Conservation (phyloP, 2,329 filamentous ascomycete genomes). For the Sarocladiaceae sp. region DNA sequence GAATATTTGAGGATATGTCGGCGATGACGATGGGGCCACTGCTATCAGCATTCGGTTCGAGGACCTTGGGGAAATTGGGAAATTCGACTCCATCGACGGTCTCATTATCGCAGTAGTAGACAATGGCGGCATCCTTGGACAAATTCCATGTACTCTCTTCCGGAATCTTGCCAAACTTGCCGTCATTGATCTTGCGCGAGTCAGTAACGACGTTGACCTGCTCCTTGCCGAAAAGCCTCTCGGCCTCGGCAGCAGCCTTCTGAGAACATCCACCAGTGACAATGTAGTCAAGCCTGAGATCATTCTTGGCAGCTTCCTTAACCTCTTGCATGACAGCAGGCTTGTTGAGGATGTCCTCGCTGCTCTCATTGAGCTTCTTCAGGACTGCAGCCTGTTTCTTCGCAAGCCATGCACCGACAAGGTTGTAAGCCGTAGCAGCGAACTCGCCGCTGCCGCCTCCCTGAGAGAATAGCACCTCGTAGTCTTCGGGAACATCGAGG, state of each 20-base stretch:
- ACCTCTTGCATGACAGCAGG: conserved; percentile 52
- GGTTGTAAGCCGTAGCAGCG: conserved; percentile 77
- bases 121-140: conserved; percentile 63
- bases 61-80: conserved; percentile 61
- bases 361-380: too few species aligned
- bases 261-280: conserved; percentile 85
- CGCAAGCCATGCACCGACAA: conserved; percentile 78
- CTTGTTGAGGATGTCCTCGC: too few species aligned
- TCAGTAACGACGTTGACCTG: conserved; percentile 79
- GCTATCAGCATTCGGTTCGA: conserved; percentile 52
- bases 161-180: conserved; percentile 84
- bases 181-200: conserved; percentile 58
- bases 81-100: conserved; percentile 94
- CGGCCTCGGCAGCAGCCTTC: conserved; percentile 83
- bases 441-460: conserved; percentile 85
- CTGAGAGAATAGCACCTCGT: conserved; percentile 86
- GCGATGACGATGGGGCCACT: conserved; percentile 75
- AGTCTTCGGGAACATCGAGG: conserved; percentile 79
- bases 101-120: conserved; percentile 93
- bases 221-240: conserved; percentile 70
- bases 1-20: conserved; percentile 93
- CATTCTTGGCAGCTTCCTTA: conserved; percentile 59
- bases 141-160: conserved; percentile 73
- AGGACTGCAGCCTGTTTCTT: conserved; percentile 58
- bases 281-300: conserved; percentile 83